Evolutionary conservation across 345 rosid genomes (phyloP).

Genomic region (Anacardium occidentale): DNA sequence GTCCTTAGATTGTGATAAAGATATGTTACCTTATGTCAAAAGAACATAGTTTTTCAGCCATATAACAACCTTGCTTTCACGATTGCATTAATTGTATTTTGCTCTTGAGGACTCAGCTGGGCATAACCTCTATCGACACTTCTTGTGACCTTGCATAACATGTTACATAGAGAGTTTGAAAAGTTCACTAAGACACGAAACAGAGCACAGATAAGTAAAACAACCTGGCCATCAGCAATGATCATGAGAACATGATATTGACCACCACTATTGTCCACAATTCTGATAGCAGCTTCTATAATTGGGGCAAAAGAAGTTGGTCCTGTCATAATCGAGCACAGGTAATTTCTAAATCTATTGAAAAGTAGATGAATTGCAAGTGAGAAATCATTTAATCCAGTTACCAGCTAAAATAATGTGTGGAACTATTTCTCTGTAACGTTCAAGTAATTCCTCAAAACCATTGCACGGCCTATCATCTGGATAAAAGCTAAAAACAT

Average conservation of each 20-base stretch:
- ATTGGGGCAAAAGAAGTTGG: constrained; percentile 61
- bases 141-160: constrained; percentile 47
- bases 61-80: constrained; percentile 47
- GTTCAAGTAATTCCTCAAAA: constrained; percentile 47
- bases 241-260: constrained; percentile 60
- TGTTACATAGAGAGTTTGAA: background rate
- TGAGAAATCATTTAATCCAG: background rate
- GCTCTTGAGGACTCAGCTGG: constrained; percentile 48
- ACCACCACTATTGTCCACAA: constrained; percentile 49
- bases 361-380: background rate
- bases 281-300: constrained; percentile 44
- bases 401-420: constrained; percentile 39
- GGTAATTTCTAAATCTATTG: background rate
- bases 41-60: background rate
- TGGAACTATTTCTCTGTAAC: constrained; percentile 51
- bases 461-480: constrained; percentile 43
- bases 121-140: constrained; percentile 38
- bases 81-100: constrained; percentile 44
- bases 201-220: background rate
- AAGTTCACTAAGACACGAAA: no score
- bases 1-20: background rate
- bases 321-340: constrained; percentile 28
- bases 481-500: constrained; percentile 47
- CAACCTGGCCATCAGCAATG: constrained; percentile 60
- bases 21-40: background rate